These are phyloP conservation scores for Boletus insuetus DNA, from an alignment of 768 basidiomycete genomes.

Conservation along the genomic window DNA sequence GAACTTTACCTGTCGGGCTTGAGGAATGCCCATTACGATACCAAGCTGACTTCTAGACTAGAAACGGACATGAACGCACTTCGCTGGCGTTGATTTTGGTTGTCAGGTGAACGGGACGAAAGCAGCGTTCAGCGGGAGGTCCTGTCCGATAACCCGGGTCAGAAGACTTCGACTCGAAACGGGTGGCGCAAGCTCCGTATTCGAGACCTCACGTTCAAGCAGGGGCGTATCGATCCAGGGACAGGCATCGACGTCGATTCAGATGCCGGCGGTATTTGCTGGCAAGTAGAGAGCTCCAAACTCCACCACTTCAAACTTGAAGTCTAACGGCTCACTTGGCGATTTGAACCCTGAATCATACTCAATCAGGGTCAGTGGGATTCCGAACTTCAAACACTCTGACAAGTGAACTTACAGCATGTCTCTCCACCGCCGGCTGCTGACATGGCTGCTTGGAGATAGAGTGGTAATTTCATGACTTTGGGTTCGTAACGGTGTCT, in stretches of 20 bases:
- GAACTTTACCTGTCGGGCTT: background rate
- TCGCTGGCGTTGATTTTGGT: slow-evolving; percentile 15
- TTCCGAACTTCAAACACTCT: background rate
- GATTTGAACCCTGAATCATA: too few species aligned
- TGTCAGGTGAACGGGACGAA: slow-evolving; percentile 16
- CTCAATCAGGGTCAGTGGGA: background rate
- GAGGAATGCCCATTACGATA: background rate
- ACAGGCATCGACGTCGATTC: background rate
- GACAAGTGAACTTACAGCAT: too few species aligned
- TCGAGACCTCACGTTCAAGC: background rate
- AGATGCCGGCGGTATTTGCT: background rate
- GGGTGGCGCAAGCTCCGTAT: background rate
- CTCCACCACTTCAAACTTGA: background rate
- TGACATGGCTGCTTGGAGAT: background rate
- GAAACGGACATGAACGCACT: slow-evolving; percentile 1
- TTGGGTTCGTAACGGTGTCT: background rate
- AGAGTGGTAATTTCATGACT: background rate
- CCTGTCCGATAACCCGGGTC: background rate
- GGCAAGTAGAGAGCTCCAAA: background rate
- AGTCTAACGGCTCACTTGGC: background rate
- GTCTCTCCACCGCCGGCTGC: background rate
- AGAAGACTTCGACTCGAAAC: slow-evolving; percentile 3
- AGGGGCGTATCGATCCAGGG: background rate
- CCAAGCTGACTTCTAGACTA: background rate
- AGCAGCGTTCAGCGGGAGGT: background rate